Base-by-base conservation (phyloP, 345 rosid genomes). In the Dipteronia sinensis region DNA sequence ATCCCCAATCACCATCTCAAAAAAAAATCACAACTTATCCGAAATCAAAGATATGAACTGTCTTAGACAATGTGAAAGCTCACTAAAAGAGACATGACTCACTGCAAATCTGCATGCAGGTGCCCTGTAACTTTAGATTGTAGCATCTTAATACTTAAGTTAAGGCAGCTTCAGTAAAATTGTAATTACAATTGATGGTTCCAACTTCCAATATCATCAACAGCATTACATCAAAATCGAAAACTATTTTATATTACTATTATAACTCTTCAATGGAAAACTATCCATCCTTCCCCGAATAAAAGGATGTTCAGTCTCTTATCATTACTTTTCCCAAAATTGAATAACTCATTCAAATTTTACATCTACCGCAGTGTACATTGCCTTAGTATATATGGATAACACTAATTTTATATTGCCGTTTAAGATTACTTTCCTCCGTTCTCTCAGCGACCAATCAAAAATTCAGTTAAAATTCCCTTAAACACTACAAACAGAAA, bases 391-490 rank as follows among this genome's bases (percentile, higher is more conserved):
- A 10, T 7, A 13, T n/a, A 29, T 7, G 25, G 67, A n/a, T 19
- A 42, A 22, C 62, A 70, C 25, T 12, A 34, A 42, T 19, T 46
- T 71, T n/a, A 47, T 73, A 31, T 66, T 23, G 49, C 10, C 49
- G 38, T 20, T 49, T 34, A 63, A n/a, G 27, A 40, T n/a, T 38
- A 61, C 38, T 72, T 75, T 65, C 55, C 61, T 16, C 5, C 3
- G 25, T 68, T 72, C 47, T 53, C 77, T 76, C 19, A 66, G 55
- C 40, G 68, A 34, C 40, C 71, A 76, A 74, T 66, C 34, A 42
- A 7, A 72, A 68, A 74, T 73, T 34, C 68, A 69, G 69, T 38
- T 40, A 15, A 53, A 67, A 40, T 15, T 23, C 5, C 5, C 7
- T 69, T 19, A 72, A 53, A 42, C 11, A n/a, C 25, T 15, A 19